These are phyloP conservation scores for Aspergillus leporis DNA, from an alignment of 495 filamentous ascomycete genomes.

Conservation along the genomic window DNA sequence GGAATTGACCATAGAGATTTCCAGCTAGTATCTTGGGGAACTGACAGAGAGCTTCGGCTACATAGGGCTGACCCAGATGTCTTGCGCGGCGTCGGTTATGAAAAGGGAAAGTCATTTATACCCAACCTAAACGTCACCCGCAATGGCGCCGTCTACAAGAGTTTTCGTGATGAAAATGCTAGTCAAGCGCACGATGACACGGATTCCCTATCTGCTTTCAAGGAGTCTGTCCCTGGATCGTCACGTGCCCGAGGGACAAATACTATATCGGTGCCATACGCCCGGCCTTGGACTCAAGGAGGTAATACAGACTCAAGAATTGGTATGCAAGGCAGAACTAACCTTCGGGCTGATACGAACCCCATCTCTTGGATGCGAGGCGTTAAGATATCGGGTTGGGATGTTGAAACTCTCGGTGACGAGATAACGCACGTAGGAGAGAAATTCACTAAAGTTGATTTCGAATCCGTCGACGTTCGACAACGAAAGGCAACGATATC, in stretches of 20 bases:
- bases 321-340: conserved; percentile 65
- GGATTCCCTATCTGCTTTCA: conserved; percentile 32
- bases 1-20: conserved; percentile 87
- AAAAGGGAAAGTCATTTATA: conserved; percentile 63
- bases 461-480: conserved; percentile 82
- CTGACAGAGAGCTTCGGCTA: conserved; percentile 77
- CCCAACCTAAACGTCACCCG: conserved; percentile 74
- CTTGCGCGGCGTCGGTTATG: conserved; percentile 72
- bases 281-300: conserved; percentile 42
- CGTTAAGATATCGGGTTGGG: conserved; percentile 80
- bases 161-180: conserved; percentile 65
- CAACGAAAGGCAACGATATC: conserved; percentile 71
- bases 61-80: conserved; percentile 69
- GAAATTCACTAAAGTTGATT: conserved; percentile 79
- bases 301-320: conserved; percentile 52
- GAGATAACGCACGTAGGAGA: conserved; percentile 83
- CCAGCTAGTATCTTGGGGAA: conserved; percentile 91
- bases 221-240: conserved; percentile 23
- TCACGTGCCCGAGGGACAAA: conserved; percentile 47
- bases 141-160: conserved; percentile 81
- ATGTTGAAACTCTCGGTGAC: conserved; percentile 78
- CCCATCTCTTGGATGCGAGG: conserved; percentile 93
- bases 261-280: conserved; percentile 48
- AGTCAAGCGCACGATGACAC: conserved; percentile 38
- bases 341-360: conserved; percentile 60